These are phyloP conservation scores for Pseudomonodictys pantanalensis DNA, from an alignment of 495 filamentous ascomycete species.

Conservation along the genomic window DNA sequence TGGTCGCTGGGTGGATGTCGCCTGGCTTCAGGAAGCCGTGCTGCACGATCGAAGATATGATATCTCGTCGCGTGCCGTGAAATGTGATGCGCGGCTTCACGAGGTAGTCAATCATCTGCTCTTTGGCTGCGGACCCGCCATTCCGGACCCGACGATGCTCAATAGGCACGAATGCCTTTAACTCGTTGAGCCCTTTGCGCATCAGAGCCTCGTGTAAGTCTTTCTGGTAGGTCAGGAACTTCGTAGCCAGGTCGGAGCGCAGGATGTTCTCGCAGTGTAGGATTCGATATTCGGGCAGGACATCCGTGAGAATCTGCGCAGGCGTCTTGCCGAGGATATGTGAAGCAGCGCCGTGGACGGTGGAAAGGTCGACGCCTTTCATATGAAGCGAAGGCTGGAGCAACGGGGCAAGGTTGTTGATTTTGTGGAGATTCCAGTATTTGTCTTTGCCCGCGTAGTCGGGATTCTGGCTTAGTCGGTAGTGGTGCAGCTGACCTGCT, in stretches of 20 bases:
- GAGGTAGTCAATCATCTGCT: slow-evolving; percentile 38
- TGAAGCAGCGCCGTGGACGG: slow-evolving; percentile 9
- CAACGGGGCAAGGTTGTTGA: slow-evolving; percentile 10
- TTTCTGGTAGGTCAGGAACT: slow-evolving; percentile 35
- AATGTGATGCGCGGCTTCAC: slow-evolving; percentile 40
- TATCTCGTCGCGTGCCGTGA: slow-evolving; percentile 41
- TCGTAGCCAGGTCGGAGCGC: slow-evolving; percentile 36
- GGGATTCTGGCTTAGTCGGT: neutral
- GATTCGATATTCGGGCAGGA: slow-evolving; percentile 39
- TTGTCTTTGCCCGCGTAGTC: neutral
- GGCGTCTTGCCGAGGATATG: slow-evolving; percentile 38
- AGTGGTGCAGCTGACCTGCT: slow-evolving; percentile 1
- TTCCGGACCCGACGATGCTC: neutral
- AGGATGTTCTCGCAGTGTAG: slow-evolving; percentile 46
- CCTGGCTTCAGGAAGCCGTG: slow-evolving; percentile 45
- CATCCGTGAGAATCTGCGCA: slow-evolving; percentile 38
- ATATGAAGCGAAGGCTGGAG: slow-evolving; percentile 9
- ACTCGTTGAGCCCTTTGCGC: slow-evolving; percentile 14
- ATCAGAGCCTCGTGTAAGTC: slow-evolving; percentile 36
- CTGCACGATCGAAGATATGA: slow-evolving; percentile 46
- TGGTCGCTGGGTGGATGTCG: slow-evolving; percentile 26
- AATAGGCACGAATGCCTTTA: slow-evolving; percentile 24
- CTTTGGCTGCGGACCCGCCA: slow-evolving; percentile 25
- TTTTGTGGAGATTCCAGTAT: slow-evolving; percentile 16
- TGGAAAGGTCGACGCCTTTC: slow-evolving; percentile 9